A percentile compares a stretch with the other conserved stretches of the same genome.
These are phyloP conservation scores for Fusarium ambrosium DNA, from an alignment of 2,329 filamentous ascomycete species.

Conservation along the genomic window DNA sequence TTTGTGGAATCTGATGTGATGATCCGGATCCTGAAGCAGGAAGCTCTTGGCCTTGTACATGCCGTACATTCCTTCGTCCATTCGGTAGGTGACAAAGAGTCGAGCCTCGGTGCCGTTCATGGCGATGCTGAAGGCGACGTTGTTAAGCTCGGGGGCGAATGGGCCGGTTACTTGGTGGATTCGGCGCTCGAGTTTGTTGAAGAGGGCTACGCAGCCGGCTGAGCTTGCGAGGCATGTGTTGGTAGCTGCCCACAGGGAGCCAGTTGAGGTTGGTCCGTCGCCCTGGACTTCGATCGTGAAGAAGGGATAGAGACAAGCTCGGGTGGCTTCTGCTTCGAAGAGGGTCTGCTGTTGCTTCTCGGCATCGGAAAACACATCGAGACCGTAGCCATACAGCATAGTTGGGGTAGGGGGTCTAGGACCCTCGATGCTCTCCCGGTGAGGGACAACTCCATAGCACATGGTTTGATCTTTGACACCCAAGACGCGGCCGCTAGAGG, in stretches of 20 bases:
- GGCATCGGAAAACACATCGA: background rate
- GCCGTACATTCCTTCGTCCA: background rate
- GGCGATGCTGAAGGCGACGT: background rate
- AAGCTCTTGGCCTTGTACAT: background rate
- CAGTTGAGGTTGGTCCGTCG: background rate
- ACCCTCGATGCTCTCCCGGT: background rate
- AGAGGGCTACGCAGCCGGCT: background rate
- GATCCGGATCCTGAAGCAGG: background rate
- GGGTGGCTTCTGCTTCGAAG: background rate
- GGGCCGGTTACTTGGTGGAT: background rate
- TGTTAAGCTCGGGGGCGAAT: background rate
- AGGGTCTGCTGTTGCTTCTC: background rate
- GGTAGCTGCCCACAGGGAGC: background rate
- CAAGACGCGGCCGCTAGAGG: background rate
- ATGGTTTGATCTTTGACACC: background rate
- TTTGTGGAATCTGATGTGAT: background rate
- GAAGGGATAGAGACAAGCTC: background rate
- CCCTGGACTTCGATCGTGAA: background rate
- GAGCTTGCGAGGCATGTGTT: conserved; percentile 1
- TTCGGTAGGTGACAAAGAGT: background rate
- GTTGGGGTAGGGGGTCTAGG: background rate
- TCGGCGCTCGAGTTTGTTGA: background rate
- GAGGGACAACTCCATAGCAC: background rate
- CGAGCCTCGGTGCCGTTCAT: background rate
- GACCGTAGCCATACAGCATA: background rate